A percentile compares a stretch with the other conserved stretches of the same genome.
Evolutionary conservation across 768 basidiomycete genomes (phyloP).

Genomic region (Suillus variegatus): DNA sequence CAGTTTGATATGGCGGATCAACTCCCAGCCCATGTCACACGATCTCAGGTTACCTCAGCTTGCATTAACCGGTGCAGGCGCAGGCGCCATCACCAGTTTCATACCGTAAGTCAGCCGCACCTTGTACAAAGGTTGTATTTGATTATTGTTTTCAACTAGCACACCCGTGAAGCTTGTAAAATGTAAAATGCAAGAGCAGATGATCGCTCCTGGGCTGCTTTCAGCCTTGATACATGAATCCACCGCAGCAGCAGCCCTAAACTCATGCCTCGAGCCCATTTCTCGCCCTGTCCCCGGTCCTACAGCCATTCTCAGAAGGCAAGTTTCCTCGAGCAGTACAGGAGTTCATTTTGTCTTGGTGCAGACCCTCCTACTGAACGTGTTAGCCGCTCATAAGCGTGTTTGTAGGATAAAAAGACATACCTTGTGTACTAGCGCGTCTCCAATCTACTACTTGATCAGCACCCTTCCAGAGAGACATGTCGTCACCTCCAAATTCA

Average conservation of each 20-base stretch:
- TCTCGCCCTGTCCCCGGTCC: slow-evolving; percentile 63
- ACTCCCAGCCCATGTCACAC: too few relatives aligned
- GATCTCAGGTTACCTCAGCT: slow-evolving; percentile 68
- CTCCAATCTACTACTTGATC: too few relatives aligned
- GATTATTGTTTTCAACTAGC: slow-evolving; percentile 36
- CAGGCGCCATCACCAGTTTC: slow-evolving; percentile 85
- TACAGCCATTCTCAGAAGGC: slow-evolving; percentile 52
- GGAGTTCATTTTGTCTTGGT: slow-evolving; percentile 17
- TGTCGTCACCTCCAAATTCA: too few relatives aligned
- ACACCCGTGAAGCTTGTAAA: slow-evolving; percentile 95
- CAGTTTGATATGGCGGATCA: too few relatives aligned
- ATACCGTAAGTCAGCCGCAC: slow-evolving; percentile 59
- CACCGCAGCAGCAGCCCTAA: slow-evolving; percentile 15
- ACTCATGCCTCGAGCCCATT: slow-evolving; percentile 11
- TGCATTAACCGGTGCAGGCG: slow-evolving; percentile 78
- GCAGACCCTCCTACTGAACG: background rate
- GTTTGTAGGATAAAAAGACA: too few relatives aligned
- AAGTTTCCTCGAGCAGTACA: slow-evolving; percentile 17
- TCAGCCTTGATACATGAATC: slow-evolving; percentile 15
- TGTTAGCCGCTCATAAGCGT: background rate
- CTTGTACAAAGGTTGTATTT: background rate
- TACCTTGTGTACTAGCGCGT: too few relatives aligned
- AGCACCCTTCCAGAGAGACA: too few relatives aligned
- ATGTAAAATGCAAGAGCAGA: slow-evolving; percentile 97
- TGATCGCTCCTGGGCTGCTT: slow-evolving; percentile 39